Conservation (phyloP, 164 flowering plant genomes). For the Macadamia tetraphylla region DNA sequence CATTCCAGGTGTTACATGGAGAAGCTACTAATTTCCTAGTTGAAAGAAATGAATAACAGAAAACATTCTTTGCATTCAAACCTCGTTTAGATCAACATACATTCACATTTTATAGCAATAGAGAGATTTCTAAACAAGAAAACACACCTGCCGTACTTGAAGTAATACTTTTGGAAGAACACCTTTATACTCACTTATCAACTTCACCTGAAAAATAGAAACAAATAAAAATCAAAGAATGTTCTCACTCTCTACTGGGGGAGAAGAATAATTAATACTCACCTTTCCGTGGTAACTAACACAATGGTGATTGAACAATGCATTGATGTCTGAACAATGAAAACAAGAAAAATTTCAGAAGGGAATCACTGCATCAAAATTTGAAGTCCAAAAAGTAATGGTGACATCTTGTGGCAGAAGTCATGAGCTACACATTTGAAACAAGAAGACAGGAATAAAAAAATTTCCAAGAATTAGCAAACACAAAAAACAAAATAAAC, state of each 20-base stretch:
- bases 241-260: no score
- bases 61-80: neutral
- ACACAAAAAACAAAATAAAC: no score
- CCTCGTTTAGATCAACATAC: no score
- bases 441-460: no score
- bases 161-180: constrained; percentile 74
- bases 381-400: no score
- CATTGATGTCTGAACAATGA: constrained; percentile 68
- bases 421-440: no score
- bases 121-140: neutral
- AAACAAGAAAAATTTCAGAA: neutral
- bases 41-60: neutral
- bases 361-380: no score
- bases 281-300: constrained; percentile 51
- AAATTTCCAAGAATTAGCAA: no score
- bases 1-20: no score
- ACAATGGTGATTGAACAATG: constrained; percentile 61
- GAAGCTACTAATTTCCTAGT: no score
- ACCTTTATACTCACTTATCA: constrained; percentile 60
- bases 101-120: neutral
- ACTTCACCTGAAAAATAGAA: constrained; percentile 48
- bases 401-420: no score
- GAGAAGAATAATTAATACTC: no score
- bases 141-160: constrained; percentile 73
- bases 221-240: neutral